Conservation (phyloP, 2,329 filamentous ascomycete species). For the Fusarium albosuccineum region DNA sequence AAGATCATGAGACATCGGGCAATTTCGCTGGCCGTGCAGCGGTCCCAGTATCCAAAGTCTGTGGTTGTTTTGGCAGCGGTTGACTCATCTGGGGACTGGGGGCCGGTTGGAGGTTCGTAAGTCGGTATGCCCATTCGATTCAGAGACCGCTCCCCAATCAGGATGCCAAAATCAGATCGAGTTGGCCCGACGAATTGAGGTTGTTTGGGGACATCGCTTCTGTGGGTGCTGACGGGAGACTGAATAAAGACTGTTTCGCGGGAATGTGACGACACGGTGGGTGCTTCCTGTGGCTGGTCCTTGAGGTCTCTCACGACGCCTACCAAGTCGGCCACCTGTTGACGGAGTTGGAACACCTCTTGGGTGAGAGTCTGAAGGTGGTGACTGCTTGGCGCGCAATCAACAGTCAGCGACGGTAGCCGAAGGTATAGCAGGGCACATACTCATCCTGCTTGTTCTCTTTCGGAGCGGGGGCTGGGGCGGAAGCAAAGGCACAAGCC, state of each 20-base stretch:
- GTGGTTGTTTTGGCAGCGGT: constrained; percentile 9
- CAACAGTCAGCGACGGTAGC: background rate
- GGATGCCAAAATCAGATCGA: constrained; percentile 51
- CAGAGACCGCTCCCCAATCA: constrained; percentile 52
- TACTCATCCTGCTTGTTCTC: constrained; percentile 42
- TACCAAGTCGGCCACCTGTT: constrained; percentile 48
- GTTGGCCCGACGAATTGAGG: constrained; percentile 55
- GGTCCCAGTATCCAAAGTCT: constrained; percentile 42
- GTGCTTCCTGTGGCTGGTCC: constrained; percentile 26
- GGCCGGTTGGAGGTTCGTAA: constrained; percentile 46
- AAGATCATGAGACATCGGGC: constrained; percentile 52
- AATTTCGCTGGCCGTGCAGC: constrained; percentile 45
- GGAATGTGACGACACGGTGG: constrained; percentile 25
- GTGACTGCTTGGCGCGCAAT: background rate
- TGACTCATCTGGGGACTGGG: constrained; percentile 37
- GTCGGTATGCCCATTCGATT: constrained; percentile 52
- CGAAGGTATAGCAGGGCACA: background rate
- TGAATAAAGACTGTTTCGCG: constrained; percentile 22
- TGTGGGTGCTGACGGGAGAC: constrained; percentile 34
- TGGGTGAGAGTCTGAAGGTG: constrained; percentile 43
- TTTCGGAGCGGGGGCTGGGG: constrained; percentile 31
- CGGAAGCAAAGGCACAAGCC: constrained; percentile 44
- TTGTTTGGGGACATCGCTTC: constrained; percentile 45
- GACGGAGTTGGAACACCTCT: constrained; percentile 47
- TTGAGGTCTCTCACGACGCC: constrained; percentile 45